Conservation (phyloP, 768 basidiomycete genomes). For the Asterophora lycoperdoides region DNA sequence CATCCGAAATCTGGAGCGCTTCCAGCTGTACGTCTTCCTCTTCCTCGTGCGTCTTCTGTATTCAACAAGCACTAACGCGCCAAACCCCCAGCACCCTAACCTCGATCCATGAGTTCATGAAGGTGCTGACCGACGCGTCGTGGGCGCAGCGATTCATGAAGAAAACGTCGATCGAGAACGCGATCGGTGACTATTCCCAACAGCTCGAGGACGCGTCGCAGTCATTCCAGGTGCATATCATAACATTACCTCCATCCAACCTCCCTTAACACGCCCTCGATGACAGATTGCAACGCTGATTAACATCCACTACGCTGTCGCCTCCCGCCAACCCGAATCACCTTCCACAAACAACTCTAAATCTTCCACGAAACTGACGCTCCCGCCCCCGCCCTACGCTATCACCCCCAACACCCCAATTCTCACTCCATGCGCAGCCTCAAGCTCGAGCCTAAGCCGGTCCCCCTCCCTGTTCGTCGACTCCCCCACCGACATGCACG, state of each 20-base stretch:
- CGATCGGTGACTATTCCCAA: slow-evolving; percentile 29
- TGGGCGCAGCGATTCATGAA: slow-evolving; percentile 39
- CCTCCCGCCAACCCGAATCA: slow-evolving; percentile 9
- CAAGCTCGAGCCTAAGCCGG: background rate
- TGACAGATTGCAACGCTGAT: slow-evolving; percentile 45
- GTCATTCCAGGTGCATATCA: slow-evolving; percentile 38
- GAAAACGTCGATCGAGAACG: slow-evolving; percentile 36
- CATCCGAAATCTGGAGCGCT: slow-evolving; percentile 35
- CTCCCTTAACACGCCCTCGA: too few species aligned
- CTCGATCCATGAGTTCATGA: slow-evolving; percentile 38
- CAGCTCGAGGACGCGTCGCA: slow-evolving; percentile 41
- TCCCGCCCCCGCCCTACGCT: slow-evolving; percentile 9
- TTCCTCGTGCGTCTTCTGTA: background rate
- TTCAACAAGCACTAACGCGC: background rate
- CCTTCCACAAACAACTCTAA: background rate
- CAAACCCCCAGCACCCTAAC: slow-evolving; percentile 36
- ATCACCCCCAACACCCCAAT: background rate
- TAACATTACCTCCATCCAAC: too few species aligned
- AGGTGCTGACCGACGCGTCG: slow-evolving; percentile 31
- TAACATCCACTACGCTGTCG: slow-evolving; percentile 39
- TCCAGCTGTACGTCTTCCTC: slow-evolving; percentile 31
- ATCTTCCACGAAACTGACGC: background rate
- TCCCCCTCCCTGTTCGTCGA: background rate
- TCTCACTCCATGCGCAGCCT: background rate
- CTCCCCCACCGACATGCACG: slow-evolving; percentile 3